phyloP scores from a whole-genome alignment of 306 rosid genomes.

The Pachyrhizus erosus region DNA sequence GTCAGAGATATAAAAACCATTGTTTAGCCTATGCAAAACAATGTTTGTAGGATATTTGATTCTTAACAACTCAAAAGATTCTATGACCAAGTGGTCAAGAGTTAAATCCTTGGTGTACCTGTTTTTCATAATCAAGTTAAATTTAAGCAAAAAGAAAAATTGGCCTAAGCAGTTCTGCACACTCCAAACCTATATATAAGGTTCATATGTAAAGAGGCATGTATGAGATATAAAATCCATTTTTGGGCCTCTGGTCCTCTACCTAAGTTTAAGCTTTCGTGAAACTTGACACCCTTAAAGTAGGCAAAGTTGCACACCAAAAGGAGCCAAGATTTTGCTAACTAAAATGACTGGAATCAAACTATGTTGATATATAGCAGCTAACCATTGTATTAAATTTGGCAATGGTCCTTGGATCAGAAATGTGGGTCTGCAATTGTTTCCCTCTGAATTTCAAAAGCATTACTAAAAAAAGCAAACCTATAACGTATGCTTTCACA shows the following conservation, averaged over 20 bases:
- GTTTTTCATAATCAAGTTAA: neutral
- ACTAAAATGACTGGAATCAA: constrained; percentile 17
- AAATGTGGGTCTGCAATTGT: constrained; percentile 31
- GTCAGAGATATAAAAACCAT: constrained; percentile 8
- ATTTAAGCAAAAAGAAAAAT: constrained; percentile 6
- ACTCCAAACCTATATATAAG: neutral
- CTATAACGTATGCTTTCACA: neutral
- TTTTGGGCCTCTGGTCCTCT: neutral
- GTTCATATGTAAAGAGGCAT: neutral
- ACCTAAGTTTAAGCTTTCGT: neutral
- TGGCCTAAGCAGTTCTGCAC: neutral
- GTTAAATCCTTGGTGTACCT: neutral
- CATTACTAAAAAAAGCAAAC: neutral
- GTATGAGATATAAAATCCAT: neutral
- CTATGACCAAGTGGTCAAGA: constrained; percentile 6
- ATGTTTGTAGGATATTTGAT: neutral
- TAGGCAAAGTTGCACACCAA: constrained; percentile 19
- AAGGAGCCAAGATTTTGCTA: constrained; percentile 9
- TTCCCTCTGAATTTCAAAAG: constrained; percentile 23
- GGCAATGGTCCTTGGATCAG: constrained; percentile 12
- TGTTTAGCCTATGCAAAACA: neutral
- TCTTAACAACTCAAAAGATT: constrained; percentile 13
- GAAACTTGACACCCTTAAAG: neutral
- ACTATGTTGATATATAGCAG: constrained; percentile 19
- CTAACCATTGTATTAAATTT: constrained; percentile 13